These are phyloP conservation scores for Candida quercuum DNA, from an alignment of 805 yeast species.

Conservation along the genomic window DNA sequence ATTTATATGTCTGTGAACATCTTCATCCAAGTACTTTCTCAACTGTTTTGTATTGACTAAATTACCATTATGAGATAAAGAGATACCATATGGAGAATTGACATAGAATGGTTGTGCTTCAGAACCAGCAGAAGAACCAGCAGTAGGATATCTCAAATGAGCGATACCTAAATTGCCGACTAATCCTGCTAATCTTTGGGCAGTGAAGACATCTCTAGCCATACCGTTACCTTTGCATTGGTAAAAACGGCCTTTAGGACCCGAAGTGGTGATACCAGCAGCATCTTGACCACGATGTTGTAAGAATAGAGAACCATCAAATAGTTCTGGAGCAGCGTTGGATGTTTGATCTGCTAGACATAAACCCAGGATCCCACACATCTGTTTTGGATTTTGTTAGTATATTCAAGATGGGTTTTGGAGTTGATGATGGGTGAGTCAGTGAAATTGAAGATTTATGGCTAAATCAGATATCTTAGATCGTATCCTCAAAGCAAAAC, in stretches of 20 bases:
- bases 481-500: slow-evolving; percentile 21
- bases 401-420: no score
- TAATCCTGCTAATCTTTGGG: slow-evolving; percentile 66
- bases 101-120: slow-evolving; percentile 99
- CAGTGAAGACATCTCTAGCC: slow-evolving; percentile 97
- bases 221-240: slow-evolving; percentile 99
- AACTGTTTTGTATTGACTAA: slow-evolving; percentile 81
- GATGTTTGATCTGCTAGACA: slow-evolving; percentile 69
- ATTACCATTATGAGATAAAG: slow-evolving; percentile 91
- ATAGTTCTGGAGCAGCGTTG: slow-evolving; percentile 81
- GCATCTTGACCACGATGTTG: slow-evolving; percentile 99
- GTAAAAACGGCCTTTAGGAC: slow-evolving; percentile 85
- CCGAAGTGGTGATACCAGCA: slow-evolving; percentile 97
- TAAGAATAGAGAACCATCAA: slow-evolving; percentile 86
- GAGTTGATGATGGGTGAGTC: no score
- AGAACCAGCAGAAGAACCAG: slow-evolving; percentile 90
- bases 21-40: slow-evolving; percentile 79
- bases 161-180: slow-evolving; percentile 95
- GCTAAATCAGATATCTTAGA: slow-evolving; percentile 16
- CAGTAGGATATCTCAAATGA: slow-evolving; percentile 94
- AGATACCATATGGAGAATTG: slow-evolving; percentile 92
- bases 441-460: no score
- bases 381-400: slow-evolving; percentile 24
- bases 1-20: slow-evolving; percentile 93
- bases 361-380: slow-evolving; percentile 96